Base-by-base conservation (phyloP, 805 yeast genomes). In the Hanseniaspora lachancei region DNA sequence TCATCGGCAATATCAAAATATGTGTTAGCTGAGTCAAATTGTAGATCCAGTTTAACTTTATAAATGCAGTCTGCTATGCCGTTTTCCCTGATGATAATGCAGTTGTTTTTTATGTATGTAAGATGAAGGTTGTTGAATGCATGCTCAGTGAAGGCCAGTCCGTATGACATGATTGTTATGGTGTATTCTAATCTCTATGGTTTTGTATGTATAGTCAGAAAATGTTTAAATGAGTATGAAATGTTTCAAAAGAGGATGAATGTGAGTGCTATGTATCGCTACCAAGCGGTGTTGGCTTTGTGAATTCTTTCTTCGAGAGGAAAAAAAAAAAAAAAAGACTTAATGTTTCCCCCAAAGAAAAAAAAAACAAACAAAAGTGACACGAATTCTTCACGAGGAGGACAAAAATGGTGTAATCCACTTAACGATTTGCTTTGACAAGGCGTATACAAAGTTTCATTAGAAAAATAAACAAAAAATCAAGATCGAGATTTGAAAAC, bases 51-150 rank as follows among this genome's bases (percentile, higher is more conserved):
- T 12, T 52, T 52, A 6, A 52, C 50, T 44, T 29, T 46, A 38
- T 44, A 52, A 3, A 52, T 39, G 16, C 32, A 36, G 18, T 52
- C 50, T 20, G 56, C 36, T 13, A 52, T 24, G 2, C 50, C 56
- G 9, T 46, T 46, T 32, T 52, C 34, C 29, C 40, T 52, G 1
- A 52, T 5, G 4, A 52, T 46, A 6, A 52, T 15, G 2, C 40
- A 24, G 42, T 52, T 46, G 20, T 29, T 8, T 52, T 46, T 52
- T 5, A 46, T 38, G 27, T 52, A 46, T 12, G 50, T 52, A 3
- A 52, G n/a, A 9, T 52, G 56, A 16, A 52, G 21, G 24, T 52
- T 35, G 6, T 16, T 24, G 27, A 46, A 46, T 4, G 49, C 8
- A 10, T 34, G 32, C 21, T 52, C 56, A n/a, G n/a, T 13, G 27